A percentile compares a stretch with the other conserved stretches of the same genome.
Conservation (phyloP, 1,139 yeast genomes). For the Komagataea norvegica region DNA sequence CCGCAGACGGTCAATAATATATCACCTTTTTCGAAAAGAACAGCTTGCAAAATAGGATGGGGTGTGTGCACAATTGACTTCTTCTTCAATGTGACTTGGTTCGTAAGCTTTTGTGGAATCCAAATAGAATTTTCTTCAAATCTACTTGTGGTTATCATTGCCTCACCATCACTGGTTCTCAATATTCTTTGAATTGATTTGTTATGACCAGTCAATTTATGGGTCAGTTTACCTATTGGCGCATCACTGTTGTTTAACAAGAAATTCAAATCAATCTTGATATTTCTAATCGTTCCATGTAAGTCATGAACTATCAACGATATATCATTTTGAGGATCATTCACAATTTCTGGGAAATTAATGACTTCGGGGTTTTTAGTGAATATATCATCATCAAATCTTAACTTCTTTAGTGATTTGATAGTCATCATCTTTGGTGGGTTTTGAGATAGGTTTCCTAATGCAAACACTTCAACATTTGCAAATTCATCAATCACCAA, state of each 20-base stretch:
- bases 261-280: constrained; percentile 36
- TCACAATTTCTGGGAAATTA: constrained; percentile 30
- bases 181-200: constrained; percentile 67
- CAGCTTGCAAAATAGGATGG: constrained; percentile 43
- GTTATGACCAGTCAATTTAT: constrained; percentile 78
- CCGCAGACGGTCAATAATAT: constrained; percentile 42
- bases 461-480: constrained; percentile 40
- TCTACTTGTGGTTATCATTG: constrained; percentile 48
- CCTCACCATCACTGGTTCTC: constrained; percentile 60
- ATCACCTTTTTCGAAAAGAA: constrained; percentile 52
- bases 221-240: constrained; percentile 30
- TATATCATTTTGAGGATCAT: constrained; percentile 29
- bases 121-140: constrained; percentile 62
- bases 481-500: constrained; percentile 46
- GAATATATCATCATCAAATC: constrained; percentile 26
- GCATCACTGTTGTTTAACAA: constrained; percentile 22
- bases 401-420: constrained; percentile 23
- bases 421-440: constrained; percentile 40
- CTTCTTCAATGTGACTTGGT: constrained; percentile 29
- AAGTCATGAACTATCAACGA: constrained; percentile 47
- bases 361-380: constrained; percentile 30
- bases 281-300: constrained; percentile 45
- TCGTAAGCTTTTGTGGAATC: constrained; percentile 35
- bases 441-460: constrained; percentile 47
- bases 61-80: constrained; percentile 32